Conservation (phyloP, 768 basidiomycete genomes). For the Sarcomyxa edulis region DNA sequence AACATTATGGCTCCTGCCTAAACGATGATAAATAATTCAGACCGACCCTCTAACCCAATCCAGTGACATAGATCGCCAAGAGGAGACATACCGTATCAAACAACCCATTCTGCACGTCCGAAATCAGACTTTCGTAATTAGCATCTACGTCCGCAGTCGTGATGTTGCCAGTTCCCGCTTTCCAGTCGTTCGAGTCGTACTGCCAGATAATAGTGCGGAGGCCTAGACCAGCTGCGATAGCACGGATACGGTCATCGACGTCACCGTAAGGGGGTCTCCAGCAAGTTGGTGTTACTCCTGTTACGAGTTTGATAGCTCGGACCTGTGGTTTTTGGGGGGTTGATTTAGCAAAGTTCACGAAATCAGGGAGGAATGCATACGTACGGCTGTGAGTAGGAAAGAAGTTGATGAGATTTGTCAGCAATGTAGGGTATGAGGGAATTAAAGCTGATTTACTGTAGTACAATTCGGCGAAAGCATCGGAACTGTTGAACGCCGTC, state of each 20-base stretch:
- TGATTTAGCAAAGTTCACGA: too few species aligned
- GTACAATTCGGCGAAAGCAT: conserved; percentile 75
- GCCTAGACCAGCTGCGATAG: conserved; percentile 62
- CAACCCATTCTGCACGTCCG: conserved; percentile 35
- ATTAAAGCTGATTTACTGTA: conserved; percentile 43
- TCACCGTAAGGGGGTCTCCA: conserved; percentile 70
- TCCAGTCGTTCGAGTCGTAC: conserved; percentile 72
- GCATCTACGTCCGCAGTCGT: conserved; percentile 40
- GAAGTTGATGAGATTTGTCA: too few species aligned
- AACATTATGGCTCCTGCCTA: conserved; percentile 48
- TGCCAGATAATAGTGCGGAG: conserved; percentile 72
- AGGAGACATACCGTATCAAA: conserved; percentile 28
- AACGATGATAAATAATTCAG: not conserved
- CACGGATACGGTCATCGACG: conserved; percentile 71
- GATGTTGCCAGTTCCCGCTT: conserved; percentile 41
- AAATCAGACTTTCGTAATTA: conserved; percentile 51
- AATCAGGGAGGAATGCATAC: conserved; percentile 1
- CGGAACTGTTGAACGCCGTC: conserved; percentile 54
- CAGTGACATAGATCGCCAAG: not conserved
- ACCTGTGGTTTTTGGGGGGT: conserved; percentile 34
- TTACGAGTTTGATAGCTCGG: conserved; percentile 47
- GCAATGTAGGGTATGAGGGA: not conserved
- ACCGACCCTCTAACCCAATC: not conserved
- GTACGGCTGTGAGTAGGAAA: too few species aligned
- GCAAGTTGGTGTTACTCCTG: conserved; percentile 53